Evolutionary conservation across 129 eudicot species (phyloP).

Genomic region (Rutidosis leptorrhynchoides): DNA sequence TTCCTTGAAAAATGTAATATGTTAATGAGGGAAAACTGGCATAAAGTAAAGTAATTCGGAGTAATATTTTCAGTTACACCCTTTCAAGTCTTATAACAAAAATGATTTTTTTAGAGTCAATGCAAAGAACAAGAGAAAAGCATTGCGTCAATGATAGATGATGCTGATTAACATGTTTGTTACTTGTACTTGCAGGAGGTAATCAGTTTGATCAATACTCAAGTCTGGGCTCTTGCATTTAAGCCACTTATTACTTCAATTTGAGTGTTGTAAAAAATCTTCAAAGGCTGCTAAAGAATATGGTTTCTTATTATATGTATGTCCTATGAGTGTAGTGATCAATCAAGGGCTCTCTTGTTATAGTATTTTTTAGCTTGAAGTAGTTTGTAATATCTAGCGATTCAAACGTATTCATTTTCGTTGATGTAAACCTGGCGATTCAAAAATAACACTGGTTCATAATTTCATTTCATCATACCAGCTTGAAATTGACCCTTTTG

Average conservation of each 20-base stretch:
- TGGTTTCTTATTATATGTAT: neutral
- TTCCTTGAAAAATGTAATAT: neutral
- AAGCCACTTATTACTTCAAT: neutral
- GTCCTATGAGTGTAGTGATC: neutral
- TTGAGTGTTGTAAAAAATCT: neutral
- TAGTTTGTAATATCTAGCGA: too few species aligned
- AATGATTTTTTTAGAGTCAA: neutral
- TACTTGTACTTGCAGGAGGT: slow-evolving; percentile 7
- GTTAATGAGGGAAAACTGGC: neutral
- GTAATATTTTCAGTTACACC: neutral
- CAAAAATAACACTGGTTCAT: too few species aligned
- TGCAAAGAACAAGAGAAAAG: neutral
- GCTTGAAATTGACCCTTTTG: too few species aligned
- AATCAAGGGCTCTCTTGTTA: neutral
- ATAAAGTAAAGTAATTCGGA: neutral
- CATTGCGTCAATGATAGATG: neutral
- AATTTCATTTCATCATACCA: too few species aligned
- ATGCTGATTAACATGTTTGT: neutral
- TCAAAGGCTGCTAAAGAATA: too few species aligned
- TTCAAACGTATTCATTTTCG: too few species aligned
- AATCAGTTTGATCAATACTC: neutral
- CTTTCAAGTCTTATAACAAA: neutral
- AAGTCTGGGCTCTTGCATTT: neutral
- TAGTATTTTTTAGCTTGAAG: too few species aligned
- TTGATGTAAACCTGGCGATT: too few species aligned